These are phyloP conservation scores for Strobilomyces dryophilus DNA, from an alignment of 768 basidiomycete genomes.

Conservation along the genomic window DNA sequence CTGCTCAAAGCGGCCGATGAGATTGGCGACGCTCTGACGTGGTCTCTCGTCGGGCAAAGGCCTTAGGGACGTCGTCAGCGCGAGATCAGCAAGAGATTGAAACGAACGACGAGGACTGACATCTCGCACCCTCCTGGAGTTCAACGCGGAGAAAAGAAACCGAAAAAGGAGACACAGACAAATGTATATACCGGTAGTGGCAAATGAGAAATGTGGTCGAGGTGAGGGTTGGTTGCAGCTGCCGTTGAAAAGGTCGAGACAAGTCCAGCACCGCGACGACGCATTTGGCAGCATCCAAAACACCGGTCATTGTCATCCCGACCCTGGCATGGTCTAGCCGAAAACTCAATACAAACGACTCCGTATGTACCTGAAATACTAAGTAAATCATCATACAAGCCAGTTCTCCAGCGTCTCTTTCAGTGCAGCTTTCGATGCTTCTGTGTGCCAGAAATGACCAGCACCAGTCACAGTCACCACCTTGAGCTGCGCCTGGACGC, in stretches of 20 bases:
- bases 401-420: conserved; percentile 20
- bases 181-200: conserved; percentile 8
- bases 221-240: conserved; percentile 26
- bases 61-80: conserved; percentile 41
- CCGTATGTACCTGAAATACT: background rate
- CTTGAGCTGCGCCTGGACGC: conserved; percentile 25
- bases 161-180: conserved; percentile 12
- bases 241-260: conserved; percentile 4
- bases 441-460: conserved; percentile 65
- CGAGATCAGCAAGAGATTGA: conserved; percentile 3
- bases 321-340: conserved; percentile 10
- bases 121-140: conserved; percentile 22
- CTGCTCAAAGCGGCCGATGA: conserved; percentile 86
- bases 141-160: conserved; percentile 10
- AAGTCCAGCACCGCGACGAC: conserved; percentile 5
- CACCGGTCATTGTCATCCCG: background rate
- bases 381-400: conserved; percentile 10
- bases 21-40: conserved; percentile 82
- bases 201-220: conserved; percentile 13
- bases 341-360: background rate
- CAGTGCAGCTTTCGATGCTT: conserved; percentile 19
- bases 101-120: conserved; percentile 21
- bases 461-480: conserved; percentile 42
- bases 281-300: conserved; percentile 14
- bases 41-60: conserved; percentile 86